Base-by-base conservation (phyloP, 2,329 filamentous ascomycete genomes). In the Chaetothyriales sp. region DNA sequence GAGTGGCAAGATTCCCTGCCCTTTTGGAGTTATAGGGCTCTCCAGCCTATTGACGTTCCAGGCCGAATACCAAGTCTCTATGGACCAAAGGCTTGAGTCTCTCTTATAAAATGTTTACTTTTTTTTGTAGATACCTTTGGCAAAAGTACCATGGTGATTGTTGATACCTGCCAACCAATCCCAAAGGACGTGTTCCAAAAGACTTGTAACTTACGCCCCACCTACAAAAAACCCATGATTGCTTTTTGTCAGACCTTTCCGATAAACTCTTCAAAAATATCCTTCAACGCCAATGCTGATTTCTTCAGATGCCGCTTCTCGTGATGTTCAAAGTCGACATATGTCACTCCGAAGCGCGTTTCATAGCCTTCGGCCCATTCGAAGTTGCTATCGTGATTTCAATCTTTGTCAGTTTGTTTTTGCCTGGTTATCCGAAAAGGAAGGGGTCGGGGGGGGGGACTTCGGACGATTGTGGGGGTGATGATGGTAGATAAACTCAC, bases 291-390 rank as follows among this genome's bases (percentile, higher is more conserved):
- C 67, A 75, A 77, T 18, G 85, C 87, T 66, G 86, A 92, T 77
- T 89, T 87, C 77, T 94, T 94, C 43, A 87, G 82, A 60, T 82
- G 77, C 49, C 87, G 75, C 73, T 83, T 86, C 74, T 94, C 88
- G 20, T 80, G 82, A 59, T 86, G 78, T 61, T 79, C 63, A 66
- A 92, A 94, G 69, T 94, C 86, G 49, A 94, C 86, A 65, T 77
- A 92, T 5, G 83, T 86, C 52, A 89, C 86, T 22, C 87, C 87
- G 62, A 94, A 94, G 43, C 87, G 77, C 44, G 86, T 92, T 70
- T 86, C 82, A 64, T 90, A 94, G 9, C 87, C 87, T 66, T 94
- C 87, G n/a, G 87, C 85, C 86, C 86, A 90, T 69, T 90, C 86
- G 62, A 90, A 90, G 72, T 90, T 90, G 69, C 76, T 79, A 62